These are phyloP conservation scores for Lavandula angustifolia DNA, from an alignment of 257 asterid species.

Conservation along the genomic window DNA sequence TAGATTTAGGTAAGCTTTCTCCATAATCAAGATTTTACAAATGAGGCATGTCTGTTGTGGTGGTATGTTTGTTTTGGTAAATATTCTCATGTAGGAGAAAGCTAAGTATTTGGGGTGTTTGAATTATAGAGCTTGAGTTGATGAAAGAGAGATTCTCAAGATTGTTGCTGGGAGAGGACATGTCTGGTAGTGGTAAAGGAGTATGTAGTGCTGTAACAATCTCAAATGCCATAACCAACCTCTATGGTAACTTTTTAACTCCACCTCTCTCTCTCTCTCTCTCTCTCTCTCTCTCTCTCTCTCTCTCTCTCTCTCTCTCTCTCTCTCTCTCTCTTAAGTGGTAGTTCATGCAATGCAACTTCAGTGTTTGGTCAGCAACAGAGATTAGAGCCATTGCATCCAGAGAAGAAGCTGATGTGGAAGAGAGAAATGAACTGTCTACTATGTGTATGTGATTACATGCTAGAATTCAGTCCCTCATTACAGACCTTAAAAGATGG, in stretches of 20 bases:
- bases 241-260: slow-evolving; percentile 51
- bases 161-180: slow-evolving; percentile 85
- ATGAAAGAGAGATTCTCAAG: slow-evolving; percentile 92
- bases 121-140: slow-evolving; percentile 70
- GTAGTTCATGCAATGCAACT: slow-evolving; percentile 48
- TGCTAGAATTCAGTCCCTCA: slow-evolving; percentile 62
- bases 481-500: slow-evolving; percentile 63
- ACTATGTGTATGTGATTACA: slow-evolving; percentile 72
- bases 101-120: neutral
- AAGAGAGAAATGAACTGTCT: slow-evolving; percentile 85
- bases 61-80: neutral
- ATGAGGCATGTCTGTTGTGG: neutral
- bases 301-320: slow-evolving; percentile 1
- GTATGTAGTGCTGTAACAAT: slow-evolving; percentile 76
- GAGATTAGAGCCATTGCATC: slow-evolving; percentile 70
- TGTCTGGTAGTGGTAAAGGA: slow-evolving; percentile 95
- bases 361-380: slow-evolving; percentile 80
- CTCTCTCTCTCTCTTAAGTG: neutral
- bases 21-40: neutral
- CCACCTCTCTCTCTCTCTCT: too few species aligned
- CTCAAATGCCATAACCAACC: slow-evolving; percentile 88
- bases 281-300: neutral
- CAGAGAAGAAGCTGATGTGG: slow-evolving; percentile 76
- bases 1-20: slow-evolving; percentile 58
- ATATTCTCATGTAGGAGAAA: too few species aligned